Conservation (phyloP, 441 rosid species). For the Jatropha podagrica region DNA sequence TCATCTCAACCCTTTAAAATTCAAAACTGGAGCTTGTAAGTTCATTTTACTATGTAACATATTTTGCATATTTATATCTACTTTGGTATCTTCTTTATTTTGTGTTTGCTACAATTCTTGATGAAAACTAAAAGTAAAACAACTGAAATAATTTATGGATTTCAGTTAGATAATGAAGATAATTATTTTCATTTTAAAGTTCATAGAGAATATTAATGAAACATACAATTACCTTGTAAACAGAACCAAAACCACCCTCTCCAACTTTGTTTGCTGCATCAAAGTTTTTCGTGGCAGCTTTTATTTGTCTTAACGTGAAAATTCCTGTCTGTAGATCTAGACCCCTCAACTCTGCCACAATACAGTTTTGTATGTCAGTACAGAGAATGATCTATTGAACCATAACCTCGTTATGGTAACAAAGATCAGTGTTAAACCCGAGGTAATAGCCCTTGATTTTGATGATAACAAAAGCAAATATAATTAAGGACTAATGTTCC, state of each 20-base stretch:
- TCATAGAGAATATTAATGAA: background rate
- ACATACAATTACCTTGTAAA: constrained; percentile 51
- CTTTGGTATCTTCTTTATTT: background rate
- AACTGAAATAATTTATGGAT: background rate
- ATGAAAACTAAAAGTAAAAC: background rate
- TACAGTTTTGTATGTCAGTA: constrained; percentile 20
- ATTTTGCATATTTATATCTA: background rate
- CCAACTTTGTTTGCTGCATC: constrained; percentile 66
- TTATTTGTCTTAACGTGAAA: constrained; percentile 64
- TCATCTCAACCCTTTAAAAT: background rate
- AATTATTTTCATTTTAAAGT: background rate
- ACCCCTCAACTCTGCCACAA: constrained; percentile 50
- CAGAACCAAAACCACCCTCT: constrained; percentile 89
- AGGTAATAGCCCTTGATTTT: background rate
- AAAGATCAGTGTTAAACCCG: background rate
- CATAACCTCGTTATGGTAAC: background rate
- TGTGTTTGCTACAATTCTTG: background rate
- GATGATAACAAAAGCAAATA: background rate
- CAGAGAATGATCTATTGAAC: background rate
- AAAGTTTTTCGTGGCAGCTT: constrained; percentile 79
- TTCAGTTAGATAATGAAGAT: background rate
- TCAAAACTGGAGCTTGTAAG: background rate
- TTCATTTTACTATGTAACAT: background rate
- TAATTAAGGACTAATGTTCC: background rate
- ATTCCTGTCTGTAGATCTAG: constrained; percentile 74